These are phyloP conservation scores for Phytophthora nicotianae DNA, from an alignment of 352 stramenopile genomes.

Conservation along the genomic window DNA sequence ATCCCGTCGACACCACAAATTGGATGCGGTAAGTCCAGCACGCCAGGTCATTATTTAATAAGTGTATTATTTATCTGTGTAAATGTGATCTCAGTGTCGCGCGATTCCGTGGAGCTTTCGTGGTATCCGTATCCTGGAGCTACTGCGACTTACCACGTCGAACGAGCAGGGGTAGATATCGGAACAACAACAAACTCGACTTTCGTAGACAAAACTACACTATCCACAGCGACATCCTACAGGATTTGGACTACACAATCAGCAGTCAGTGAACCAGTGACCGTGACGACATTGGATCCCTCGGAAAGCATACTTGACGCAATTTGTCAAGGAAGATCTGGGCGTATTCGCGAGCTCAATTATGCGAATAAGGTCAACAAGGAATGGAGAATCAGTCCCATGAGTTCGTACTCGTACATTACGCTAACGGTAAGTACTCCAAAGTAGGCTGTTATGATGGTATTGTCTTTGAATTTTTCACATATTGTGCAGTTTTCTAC, in stretches of 20 bases:
- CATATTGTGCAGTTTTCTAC: conserved; percentile 23
- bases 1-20: conserved; percentile 31
- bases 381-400: conserved; percentile 46
- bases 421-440: conserved; percentile 36
- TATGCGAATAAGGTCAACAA: conserved; percentile 43
- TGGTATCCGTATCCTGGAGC: conserved; percentile 52
- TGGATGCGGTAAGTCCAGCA: conserved; percentile 38
- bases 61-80: neutral
- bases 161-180: conserved; percentile 34
- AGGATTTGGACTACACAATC: conserved; percentile 16
- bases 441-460: neutral
- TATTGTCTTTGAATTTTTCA: neutral
- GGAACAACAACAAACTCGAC: conserved; percentile 7
- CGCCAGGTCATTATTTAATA: neutral
- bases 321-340: conserved; percentile 29
- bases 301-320: conserved; percentile 5
- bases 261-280: conserved; percentile 11
- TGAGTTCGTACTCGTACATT: conserved; percentile 27
- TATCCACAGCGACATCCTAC: conserved; percentile 21
- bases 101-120: conserved; percentile 33
- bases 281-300: conserved; percentile 23
- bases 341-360: conserved; percentile 36
- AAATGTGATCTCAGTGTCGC: conserved; percentile 34
- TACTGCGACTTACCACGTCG: conserved; percentile 41
- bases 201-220: conserved; percentile 19